Base-by-base conservation (phyloP, 345 rosid species). In the Syzygium jambos region DNA sequence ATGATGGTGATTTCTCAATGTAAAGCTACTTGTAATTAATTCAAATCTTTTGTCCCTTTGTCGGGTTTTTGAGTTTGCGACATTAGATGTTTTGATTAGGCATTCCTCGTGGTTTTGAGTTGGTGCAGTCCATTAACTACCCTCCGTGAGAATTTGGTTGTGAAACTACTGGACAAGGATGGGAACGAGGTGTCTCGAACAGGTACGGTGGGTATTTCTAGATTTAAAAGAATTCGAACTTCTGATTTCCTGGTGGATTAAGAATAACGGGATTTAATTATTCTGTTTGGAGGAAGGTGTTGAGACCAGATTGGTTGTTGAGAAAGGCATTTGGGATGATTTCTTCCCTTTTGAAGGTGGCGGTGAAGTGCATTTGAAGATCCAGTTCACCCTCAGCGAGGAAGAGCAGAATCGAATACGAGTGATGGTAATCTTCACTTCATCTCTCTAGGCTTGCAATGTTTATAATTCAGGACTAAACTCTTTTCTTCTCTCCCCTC, bases 1-100 rank as follows among this genome's bases (percentile, higher is more conserved):
- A 91, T 86, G 92, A 91, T 80, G 98, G 94, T 54, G 99, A 97
- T 85, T 93, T 96, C 91, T 94, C 92, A 88, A 96, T 97, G 99
- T 96, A 95, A 92, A 86, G 87, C 84, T 51, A 43, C 4, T 56
- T 54, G 43, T 29, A 52, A 51, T 17, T 55, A 22, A 29, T 84
- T 87, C 86, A 25, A 52, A 52, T 77, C 46, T 53, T 27, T 51
- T 7, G 17, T 80, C 46, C 15, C 52, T 82, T 41, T 53, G 29
- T 38, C 0, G n/a, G 59, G 55, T 34, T 61, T 61, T 61, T 2
- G n/a, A 84, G 88, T 38, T 80, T 52, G 17, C 7, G 19, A 27
- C 22, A 41, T 30, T 46, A 30, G 57, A 52, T 6, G 21, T 23
- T 59, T 55, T 51, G 83, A 85, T 54, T 85, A 85, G 8, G 41